phyloP scores from a whole-genome alignment of 192 early-diverging fungal genomes.

The Jimgerdemannia flammicorona region DNA sequence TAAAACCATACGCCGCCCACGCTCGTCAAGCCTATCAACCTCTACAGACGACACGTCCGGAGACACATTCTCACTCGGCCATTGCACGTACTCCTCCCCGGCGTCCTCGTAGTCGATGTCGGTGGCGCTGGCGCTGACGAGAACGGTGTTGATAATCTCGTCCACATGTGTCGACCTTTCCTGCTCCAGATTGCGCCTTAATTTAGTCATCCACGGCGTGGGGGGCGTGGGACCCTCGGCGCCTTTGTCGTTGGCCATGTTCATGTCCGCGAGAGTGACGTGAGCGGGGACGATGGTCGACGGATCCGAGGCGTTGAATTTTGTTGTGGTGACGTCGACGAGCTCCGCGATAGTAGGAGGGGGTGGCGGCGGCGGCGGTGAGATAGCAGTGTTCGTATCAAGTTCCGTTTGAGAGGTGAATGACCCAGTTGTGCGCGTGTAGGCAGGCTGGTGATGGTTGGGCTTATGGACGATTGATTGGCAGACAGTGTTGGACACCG shows the following conservation, averaged over 20 bases:
- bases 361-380: too few relatives aligned
- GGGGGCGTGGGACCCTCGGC: neutral
- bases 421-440: too few relatives aligned
- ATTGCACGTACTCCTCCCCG: neutral
- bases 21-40: neutral
- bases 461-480: neutral
- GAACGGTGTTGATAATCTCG: neutral
- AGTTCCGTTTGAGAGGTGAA: too few relatives aligned
- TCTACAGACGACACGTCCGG: too few relatives aligned
- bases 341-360: neutral
- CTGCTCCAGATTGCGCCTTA: neutral
- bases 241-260: neutral
- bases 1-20: neutral
- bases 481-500: neutral
- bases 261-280: neutral
- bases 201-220: neutral
- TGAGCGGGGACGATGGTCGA: neutral
- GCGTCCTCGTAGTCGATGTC: neutral
- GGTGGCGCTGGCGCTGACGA: neutral
- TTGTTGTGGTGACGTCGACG: neutral
- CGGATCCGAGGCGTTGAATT: too few relatives aligned
- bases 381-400: too few relatives aligned
- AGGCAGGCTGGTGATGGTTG: too few relatives aligned
- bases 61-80: neutral
- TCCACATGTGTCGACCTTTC: neutral